phyloP scores from a whole-genome alignment of 2,329 filamentous ascomycete species.

The Lachnum nothofagi region DNA sequence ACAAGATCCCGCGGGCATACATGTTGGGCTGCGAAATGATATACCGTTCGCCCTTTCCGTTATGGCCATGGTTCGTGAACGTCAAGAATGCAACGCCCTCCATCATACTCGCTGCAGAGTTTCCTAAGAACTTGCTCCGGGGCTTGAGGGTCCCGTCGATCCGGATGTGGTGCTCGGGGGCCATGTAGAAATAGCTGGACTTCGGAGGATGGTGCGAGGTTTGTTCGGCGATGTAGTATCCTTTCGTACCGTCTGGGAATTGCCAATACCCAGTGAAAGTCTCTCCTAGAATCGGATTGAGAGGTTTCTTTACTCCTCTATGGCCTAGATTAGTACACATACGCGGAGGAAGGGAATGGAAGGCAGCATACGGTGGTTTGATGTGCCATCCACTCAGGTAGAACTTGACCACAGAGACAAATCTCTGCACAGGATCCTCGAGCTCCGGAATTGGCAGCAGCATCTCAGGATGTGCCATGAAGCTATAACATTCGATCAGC shows the following conservation, averaged over 20 bases:
- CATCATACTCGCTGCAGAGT: constrained; percentile 97
- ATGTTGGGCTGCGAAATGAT: constrained; percentile 97
- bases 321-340: constrained; percentile 2
- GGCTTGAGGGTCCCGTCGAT: constrained; percentile 96
- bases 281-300: constrained; percentile 95
- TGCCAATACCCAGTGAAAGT: constrained; percentile 96
- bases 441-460: constrained; percentile 81
- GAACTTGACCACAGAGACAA: constrained; percentile 94
- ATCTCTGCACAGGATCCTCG: constrained; percentile 83
- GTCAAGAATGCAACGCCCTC: constrained; percentile 87
- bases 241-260: constrained; percentile 73
- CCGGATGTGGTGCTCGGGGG: constrained; percentile 84
- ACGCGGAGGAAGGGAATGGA: neutral
- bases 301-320: constrained; percentile 94
- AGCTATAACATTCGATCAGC: constrained; percentile 51
- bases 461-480: constrained; percentile 98
- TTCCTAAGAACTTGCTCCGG: constrained; percentile 88
- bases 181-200: constrained; percentile 99
- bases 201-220: constrained; percentile 98
- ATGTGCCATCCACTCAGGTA: constrained; percentile 99
- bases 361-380: constrained; percentile 73
- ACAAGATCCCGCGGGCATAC: constrained; percentile 94
- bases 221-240: constrained; percentile 96
- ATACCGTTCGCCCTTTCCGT: constrained; percentile 74
- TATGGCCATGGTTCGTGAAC: constrained; percentile 69